Percentiles rank a stretch among this genome's conserved stretches.
These are phyloP conservation scores for Leptographium flavum DNA, from an alignment of 2,329 filamentous ascomycete genomes.

Conservation along the genomic window DNA sequence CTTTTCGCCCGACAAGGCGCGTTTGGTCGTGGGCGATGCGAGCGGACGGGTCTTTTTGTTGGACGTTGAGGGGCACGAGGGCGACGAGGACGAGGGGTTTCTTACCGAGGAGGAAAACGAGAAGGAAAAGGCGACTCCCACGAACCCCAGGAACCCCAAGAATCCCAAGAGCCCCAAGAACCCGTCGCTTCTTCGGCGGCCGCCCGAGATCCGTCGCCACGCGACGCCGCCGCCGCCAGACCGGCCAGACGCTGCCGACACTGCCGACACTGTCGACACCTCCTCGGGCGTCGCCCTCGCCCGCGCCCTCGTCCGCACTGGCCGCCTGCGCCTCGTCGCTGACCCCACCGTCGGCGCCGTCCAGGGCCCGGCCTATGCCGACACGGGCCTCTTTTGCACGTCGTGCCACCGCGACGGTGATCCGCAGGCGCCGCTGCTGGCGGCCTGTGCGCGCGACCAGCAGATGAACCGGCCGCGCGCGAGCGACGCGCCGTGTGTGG, in stretches of 20 bases:
- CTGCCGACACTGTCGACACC: conserved; percentile 10
- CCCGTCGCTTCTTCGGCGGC: conserved; percentile 27
- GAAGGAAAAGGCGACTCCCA: background rate
- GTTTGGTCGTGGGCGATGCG: conserved; percentile 44
- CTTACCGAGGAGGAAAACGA: background rate
- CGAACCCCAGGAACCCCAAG: too few relatives aligned
- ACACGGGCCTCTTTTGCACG: conserved; percentile 28
- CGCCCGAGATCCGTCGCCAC: conserved; percentile 32
- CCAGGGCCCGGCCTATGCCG: conserved; percentile 37
- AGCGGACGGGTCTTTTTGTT: conserved; percentile 45
- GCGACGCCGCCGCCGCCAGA: conserved; percentile 29
- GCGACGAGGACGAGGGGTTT: conserved; percentile 1
- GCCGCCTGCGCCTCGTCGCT: conserved; percentile 26
- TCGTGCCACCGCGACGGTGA: conserved; percentile 35
- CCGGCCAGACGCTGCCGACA: background rate
- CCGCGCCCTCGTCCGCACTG: conserved; percentile 21
- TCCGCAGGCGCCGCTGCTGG: conserved; percentile 27
- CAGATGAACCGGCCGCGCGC: conserved; percentile 19
- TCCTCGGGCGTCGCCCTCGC: conserved; percentile 16
- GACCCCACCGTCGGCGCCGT: conserved; percentile 38
- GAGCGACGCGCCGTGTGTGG: background rate
- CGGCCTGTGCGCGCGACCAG: conserved; percentile 28
- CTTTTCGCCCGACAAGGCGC: conserved; percentile 41
- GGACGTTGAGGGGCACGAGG: conserved; percentile 19
- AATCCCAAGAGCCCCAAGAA: too few relatives aligned